phyloP scores from a whole-genome alignment of 225 moss, liverwort and hornwort species.

The Climacium dendroides region DNA sequence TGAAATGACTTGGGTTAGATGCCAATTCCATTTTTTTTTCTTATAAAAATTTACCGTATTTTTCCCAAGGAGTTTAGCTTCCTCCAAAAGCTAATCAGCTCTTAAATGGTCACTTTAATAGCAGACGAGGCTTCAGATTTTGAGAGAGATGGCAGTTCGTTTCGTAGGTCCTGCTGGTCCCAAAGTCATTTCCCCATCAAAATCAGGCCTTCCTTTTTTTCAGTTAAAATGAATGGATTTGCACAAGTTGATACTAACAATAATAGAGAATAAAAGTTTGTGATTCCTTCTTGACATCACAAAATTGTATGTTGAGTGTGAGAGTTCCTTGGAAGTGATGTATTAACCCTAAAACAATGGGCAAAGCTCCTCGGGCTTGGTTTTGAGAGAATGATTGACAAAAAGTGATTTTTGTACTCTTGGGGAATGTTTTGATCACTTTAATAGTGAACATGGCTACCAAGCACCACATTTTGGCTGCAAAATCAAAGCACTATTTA shows the following conservation, averaged over 20 bases:
- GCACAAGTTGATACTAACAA: too few relatives aligned
- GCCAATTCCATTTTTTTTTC: too few relatives aligned
- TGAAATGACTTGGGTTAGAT: too few relatives aligned
- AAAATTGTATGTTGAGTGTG: neutral
- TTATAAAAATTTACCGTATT: too few relatives aligned
- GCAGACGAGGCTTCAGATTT: neutral
- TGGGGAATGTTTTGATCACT: neutral
- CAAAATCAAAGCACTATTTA: neutral
- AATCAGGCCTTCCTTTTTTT: neutral
- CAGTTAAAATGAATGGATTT: too few relatives aligned
- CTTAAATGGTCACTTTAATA: too few relatives aligned
- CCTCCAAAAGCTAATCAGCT: too few relatives aligned
- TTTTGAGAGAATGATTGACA: neutral
- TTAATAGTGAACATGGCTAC: too few relatives aligned
- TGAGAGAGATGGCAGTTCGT: neutral
- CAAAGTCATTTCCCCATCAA: neutral
- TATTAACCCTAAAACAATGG: too few relatives aligned
- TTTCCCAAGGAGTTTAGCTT: too few relatives aligned
- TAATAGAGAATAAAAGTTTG: neutral
- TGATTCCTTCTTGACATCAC: neutral
- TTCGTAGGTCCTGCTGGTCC: too few relatives aligned
- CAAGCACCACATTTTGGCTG: neutral
- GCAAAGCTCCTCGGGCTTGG: fast-evolving
- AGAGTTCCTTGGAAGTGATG: neutral
- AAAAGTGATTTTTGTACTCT: neutral